These are phyloP conservation scores for Chlamydomonas eustigma DNA, from an alignment of 139 green algal species.

Conservation along the genomic window DNA sequence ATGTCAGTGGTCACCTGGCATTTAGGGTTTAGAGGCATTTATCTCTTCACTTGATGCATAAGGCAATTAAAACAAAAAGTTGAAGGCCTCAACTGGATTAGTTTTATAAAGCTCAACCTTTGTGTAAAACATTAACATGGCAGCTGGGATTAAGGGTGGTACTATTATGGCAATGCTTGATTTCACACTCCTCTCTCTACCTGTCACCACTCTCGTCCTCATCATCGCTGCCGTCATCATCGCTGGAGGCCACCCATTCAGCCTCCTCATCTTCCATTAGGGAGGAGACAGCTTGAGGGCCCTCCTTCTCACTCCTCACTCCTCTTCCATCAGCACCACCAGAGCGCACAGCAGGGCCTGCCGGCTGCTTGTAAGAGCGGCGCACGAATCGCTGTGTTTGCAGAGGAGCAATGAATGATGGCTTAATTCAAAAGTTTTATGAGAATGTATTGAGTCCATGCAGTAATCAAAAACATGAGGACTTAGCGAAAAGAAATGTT, in stretches of 20 bases:
- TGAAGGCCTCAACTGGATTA: no score
- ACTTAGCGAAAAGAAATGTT: no score
- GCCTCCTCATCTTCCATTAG: constrained; percentile 1
- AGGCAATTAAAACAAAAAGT: no score
- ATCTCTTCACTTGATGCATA: no score
- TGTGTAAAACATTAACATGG: no score
- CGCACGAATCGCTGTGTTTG: constrained; percentile 3
- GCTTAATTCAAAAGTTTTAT: neutral
- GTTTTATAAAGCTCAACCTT: no score
- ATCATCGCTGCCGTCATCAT: constrained; percentile 3
- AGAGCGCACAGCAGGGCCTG: neutral
- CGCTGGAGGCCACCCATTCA: neutral
- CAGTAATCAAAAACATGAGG: no score
- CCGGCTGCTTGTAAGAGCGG: neutral
- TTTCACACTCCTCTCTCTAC: neutral
- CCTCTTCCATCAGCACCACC: neutral
- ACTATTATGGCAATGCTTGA: no score
- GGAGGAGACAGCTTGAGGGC: neutral
- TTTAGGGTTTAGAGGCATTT: no score
- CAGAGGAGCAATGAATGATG: neutral
- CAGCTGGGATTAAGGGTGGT: no score
- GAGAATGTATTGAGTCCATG: no score
- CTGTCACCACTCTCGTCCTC: neutral
- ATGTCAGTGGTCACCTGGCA: no score
- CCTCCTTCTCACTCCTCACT: neutral